Percentiles rank a stretch among this genome's conserved stretches.
Evolutionary conservation across 164 flowering plant genomes (phyloP).

Genomic region (Hamamelis virginiana): DNA sequence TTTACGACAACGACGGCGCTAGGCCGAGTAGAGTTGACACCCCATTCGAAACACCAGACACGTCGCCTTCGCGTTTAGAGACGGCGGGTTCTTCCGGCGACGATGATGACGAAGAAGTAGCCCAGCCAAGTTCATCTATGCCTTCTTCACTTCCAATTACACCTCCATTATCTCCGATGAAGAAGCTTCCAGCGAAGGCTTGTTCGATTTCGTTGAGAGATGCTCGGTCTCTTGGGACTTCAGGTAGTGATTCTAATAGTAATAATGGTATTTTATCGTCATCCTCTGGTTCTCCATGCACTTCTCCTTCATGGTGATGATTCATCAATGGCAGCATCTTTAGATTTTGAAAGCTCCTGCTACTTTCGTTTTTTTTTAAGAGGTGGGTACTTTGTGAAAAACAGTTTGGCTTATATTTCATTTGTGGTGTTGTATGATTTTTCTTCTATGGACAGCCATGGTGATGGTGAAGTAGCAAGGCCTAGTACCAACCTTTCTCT

Average conservation of each 20-base stretch:
- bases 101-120: constrained; percentile 24
- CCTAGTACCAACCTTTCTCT: background rate
- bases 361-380: background rate
- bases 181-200: constrained; percentile 67
- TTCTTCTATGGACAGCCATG: too few relatives aligned
- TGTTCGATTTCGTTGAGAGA: constrained; percentile 57
- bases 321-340: background rate
- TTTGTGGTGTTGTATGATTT: background rate
- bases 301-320: constrained; percentile 74
- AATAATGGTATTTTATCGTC: constrained; percentile 47
- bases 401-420: background rate
- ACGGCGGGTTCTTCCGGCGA: constrained; percentile 28
- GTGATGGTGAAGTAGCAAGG: background rate
- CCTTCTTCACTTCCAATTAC: constrained; percentile 23
- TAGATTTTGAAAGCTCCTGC: background rate
- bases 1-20: constrained; percentile 49
- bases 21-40: constrained; percentile 31
- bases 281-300: constrained; percentile 53
- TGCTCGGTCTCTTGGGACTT: constrained; percentile 43
- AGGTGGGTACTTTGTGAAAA: constrained; percentile 1
- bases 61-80: constrained; percentile 73
- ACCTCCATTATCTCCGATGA: constrained; percentile 69
- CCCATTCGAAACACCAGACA: constrained; percentile 75
- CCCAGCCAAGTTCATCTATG: constrained; percentile 9
- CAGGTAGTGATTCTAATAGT: constrained; percentile 55